Evolutionary conservation across 176 grass and related monocot genomes (phyloP).

Genomic region (Poa annua): DNA sequence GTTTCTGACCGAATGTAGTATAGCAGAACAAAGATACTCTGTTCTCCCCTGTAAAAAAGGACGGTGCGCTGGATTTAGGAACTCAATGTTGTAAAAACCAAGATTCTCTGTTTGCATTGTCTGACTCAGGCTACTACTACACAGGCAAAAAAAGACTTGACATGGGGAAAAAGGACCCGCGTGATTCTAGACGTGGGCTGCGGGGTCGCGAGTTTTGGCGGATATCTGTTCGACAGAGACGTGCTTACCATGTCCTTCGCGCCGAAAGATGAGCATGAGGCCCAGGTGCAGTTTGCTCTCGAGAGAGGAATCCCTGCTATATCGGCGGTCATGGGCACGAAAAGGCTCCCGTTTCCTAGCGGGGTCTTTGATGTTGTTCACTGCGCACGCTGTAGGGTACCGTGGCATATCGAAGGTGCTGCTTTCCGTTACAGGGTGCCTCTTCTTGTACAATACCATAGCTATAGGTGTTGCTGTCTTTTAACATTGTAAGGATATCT

Average conservation of each 20-base stretch:
- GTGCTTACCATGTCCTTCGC: constrained; percentile 88
- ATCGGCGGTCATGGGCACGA: constrained; percentile 92
- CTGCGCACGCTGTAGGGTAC: constrained; percentile 87
- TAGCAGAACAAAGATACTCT: neutral
- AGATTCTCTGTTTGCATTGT: constrained; percentile 17
- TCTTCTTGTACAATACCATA: neutral
- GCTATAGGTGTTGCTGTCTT: constrained; percentile 26
- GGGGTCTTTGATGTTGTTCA: constrained; percentile 87
- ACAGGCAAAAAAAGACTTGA: constrained; percentile 72
- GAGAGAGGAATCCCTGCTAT: constrained; percentile 95
- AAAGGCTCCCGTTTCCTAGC: constrained; percentile 83
- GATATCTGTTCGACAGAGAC: constrained; percentile 76
- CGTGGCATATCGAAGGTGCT: constrained; percentile 97
- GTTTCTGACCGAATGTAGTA: neutral
- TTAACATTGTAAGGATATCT: constrained; percentile 38
- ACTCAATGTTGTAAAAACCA: neutral
- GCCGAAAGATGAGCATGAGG: constrained; percentile 92
- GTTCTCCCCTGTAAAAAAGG: neutral
- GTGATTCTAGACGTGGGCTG: constrained; percentile 87
- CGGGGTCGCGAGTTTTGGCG: constrained; percentile 89
- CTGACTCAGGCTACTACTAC: neutral
- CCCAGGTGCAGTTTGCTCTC: constrained; percentile 91
- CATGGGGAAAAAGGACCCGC: constrained; percentile 68
- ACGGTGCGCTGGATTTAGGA: neutral
- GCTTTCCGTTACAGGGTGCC: neutral